Conservation (phyloP, 345 rosid species). For the Turritis glabra region DNA sequence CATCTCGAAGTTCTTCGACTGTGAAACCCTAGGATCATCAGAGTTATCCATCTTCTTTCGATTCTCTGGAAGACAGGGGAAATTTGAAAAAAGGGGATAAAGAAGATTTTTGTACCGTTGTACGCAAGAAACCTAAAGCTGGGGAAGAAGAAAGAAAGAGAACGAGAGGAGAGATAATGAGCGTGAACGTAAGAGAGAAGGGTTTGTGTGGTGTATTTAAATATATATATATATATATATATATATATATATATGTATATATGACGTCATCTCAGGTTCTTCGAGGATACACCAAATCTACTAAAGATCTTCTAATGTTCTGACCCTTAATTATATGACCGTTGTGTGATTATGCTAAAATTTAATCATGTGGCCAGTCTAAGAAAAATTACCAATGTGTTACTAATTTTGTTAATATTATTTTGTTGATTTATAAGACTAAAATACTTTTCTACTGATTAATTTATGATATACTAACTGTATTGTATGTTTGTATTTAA, state of each 20-base stretch:
- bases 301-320: background rate
- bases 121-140: background rate
- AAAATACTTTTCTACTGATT: background rate
- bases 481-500: background rate
- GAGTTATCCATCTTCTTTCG: background rate
- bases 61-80: background rate
- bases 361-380: background rate
- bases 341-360: background rate
- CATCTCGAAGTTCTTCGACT: background rate
- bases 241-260: too few relatives aligned
- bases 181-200: background rate
- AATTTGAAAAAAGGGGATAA: background rate
- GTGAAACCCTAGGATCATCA: background rate
- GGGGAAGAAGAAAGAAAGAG: background rate
- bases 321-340: background rate
- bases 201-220: background rate
- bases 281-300: background rate
- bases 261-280: background rate
- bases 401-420: background rate
- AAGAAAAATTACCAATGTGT: background rate
- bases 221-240: too few relatives aligned
- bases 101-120: background rate
- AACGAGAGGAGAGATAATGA: background rate
- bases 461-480: background rate
- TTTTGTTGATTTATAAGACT: background rate